A percentile compares a stretch with the other conserved stretches of the same genome.
Evolutionary conservation across 331 rosid species (phyloP).

Genomic region (Quercus phellos): DNA sequence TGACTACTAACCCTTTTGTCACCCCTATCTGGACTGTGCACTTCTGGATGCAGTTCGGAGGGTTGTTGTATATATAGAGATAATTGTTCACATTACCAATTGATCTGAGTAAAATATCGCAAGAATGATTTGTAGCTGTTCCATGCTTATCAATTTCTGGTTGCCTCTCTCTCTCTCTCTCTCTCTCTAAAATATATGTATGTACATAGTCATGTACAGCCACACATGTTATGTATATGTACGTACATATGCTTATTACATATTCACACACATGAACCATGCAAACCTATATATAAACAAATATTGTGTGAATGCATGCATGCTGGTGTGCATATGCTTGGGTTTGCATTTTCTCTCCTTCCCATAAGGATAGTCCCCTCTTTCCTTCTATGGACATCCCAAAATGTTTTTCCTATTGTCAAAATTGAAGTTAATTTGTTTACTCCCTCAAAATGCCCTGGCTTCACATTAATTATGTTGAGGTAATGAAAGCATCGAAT

Average conservation of each 20-base stretch:
- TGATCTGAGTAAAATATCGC: conserved; percentile 53
- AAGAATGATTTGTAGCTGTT: conserved; percentile 49
- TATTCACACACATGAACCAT: not conserved
- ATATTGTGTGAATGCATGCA: not conserved
- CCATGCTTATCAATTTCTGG: conserved; percentile 25
- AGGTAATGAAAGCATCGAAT: not conserved
- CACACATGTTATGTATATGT: not conserved
- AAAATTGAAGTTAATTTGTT: not conserved
- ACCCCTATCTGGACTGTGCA: conserved; percentile 45
- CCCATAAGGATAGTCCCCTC: not conserved
- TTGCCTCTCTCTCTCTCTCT: conserved; percentile 6
- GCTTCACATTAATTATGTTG: not conserved
- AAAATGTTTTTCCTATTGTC: not conserved
- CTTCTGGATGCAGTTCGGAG: conserved; percentile 38
- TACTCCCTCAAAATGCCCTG: not conserved
- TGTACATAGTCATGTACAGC: not conserved
- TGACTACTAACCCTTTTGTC: conserved; percentile 65
- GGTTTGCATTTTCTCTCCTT: not conserved
- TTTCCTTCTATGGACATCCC: not conserved
- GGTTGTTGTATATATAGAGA: conserved; percentile 80
- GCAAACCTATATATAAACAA: not conserved
- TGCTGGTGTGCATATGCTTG: no score
- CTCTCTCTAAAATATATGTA: not conserved
- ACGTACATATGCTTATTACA: not conserved
- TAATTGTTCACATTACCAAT: conserved; percentile 55